Base-by-base conservation (phyloP, 2,329 filamentous ascomycete species). In the Colletotrichum zoysiae region DNA sequence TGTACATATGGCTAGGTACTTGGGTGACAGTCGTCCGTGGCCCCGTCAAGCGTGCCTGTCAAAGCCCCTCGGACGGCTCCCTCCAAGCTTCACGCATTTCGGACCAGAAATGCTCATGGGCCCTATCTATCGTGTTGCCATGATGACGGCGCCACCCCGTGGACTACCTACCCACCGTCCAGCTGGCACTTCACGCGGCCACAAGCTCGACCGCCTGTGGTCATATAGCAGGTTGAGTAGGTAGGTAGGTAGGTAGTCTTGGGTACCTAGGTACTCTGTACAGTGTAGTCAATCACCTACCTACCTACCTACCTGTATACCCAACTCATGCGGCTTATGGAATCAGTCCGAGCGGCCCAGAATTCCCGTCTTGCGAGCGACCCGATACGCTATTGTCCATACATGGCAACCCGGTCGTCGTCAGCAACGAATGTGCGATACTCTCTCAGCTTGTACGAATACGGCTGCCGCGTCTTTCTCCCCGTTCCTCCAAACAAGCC, bases 331-430 rank as follows among this genome's bases (percentile, higher is more conserved):
- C 26, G 26, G 26, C 26, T 26, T 26, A 26, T 26, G 38, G 38
- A 40, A 40, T 2, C 38, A 40, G 38, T 42, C 12, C 12, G 44
- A 48, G 20, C 23, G 16, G 44, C 44, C 59, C 35, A 46, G 40
- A 40, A 65, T 56, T 44, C 23, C 23, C 26, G 11, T 30, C 59
- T 51, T 62, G 59, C 33, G 53, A 50, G 33, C 46, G 51, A 56
- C 23, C 61, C 44, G 42, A 23, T 56, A 48, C 46, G 38, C 26
- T 48, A 48, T 51, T 46, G 40, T 58, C 60, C 53, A 38, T 46
- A 58, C 42, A 59, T 23, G 61, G 66, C 55, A 69, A 65, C 44
- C 59, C 38, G 35, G 35, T 69, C 66, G 60, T 51, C 51, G 14
- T 33, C 57, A 18, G 14, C n/a, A 26, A 44, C 44, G n/a, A 20